phyloP scores from a whole-genome alignment of 2,329 filamentous ascomycete species.

The Colletotrichum graminicola region DNA sequence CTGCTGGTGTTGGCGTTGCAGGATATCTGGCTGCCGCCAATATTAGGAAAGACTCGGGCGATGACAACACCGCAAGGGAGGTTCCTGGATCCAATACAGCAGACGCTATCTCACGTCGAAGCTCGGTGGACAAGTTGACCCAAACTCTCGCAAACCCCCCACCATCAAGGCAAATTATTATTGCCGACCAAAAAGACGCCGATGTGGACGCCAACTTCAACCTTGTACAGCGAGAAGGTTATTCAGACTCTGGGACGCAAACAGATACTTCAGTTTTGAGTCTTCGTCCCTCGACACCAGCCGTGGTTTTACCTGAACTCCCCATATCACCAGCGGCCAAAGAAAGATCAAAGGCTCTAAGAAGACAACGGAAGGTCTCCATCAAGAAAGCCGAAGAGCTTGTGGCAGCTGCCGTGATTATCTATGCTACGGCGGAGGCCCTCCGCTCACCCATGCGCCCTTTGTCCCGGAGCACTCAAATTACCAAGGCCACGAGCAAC shows the following conservation, averaged over 20 bases:
- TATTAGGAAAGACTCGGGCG: slow-evolving; percentile 4
- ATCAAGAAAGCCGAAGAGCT: slow-evolving; percentile 64
- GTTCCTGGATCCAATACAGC: background rate
- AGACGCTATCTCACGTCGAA: slow-evolving; percentile 14
- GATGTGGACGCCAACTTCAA: slow-evolving; percentile 30
- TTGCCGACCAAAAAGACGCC: slow-evolving; percentile 7
- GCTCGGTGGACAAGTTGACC: slow-evolving; percentile 40
- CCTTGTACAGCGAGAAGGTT: slow-evolving; percentile 15
- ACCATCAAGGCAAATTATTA: background rate
- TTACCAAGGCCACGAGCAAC: slow-evolving; percentile 47
- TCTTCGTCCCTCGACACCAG: slow-evolving; percentile 62
- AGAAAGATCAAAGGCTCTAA: slow-evolving; percentile 58
- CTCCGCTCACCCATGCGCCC: slow-evolving; percentile 58
- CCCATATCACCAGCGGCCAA: slow-evolving; percentile 53
- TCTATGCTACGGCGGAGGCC: slow-evolving; percentile 64
- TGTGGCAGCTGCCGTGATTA: slow-evolving; percentile 65
- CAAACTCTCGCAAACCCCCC: slow-evolving; percentile 30
- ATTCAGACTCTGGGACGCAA: slow-evolving; percentile 38
- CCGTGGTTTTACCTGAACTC: slow-evolving; percentile 59
- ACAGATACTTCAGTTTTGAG: slow-evolving; percentile 43
- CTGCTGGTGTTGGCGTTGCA: slow-evolving; percentile 19
- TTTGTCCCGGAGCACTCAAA: slow-evolving; percentile 37
- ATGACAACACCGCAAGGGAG: slow-evolving; percentile 6
- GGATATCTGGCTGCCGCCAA: slow-evolving; percentile 11
- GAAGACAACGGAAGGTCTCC: slow-evolving; percentile 59